Evolutionary conservation across 352 stramenopile species (phyloP), one percentile per base, ranked within the genome.

Genomic region (Phytophthora pinifolia): DNA sequence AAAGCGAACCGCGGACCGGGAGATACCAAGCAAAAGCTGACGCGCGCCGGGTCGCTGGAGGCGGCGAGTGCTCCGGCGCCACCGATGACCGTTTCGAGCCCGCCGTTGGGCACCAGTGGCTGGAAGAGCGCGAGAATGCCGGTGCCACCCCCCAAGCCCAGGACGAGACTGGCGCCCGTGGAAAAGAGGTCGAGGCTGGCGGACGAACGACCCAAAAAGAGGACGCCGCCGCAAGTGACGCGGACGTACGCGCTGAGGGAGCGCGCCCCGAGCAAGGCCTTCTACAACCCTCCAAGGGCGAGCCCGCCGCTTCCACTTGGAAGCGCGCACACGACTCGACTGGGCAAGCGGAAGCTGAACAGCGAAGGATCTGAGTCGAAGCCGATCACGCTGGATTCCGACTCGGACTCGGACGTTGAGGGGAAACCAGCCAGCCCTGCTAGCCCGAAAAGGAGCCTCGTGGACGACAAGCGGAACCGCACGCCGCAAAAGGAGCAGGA

Each of bases 371-470:
- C 72, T 7, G 74, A 70, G n/a, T 51, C 62, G 14, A 65, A 81
- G 31, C 74, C 74, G 13, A 85, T 85, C 56, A 46, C 75, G 7
- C 42, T 85, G 38, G 74, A 82, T 29, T 74, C 72, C 7, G 74
- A 82, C 38, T 78, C 74, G 3, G 72, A 76, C 2, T 53, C 54
- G 7, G 72, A 76, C 6, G 22, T 30, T 4, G 52, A 65, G 54
- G 47, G 33, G 12, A 37, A 61, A 14, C 12, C 41, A 4, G n/a
- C 36, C 33, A 49, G 10, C 22, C 22, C 22, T 15, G n/a, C 10
- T 3, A 43, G 4, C 12, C 46, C 46, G 42, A 67, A 37, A 15
- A 41, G 20, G 25, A 30, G 47, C n/a, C 54, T 39, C 15, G 35
- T 54, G 2, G 43, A 47, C 4, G 54, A 60, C 35, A 36, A 45